Conservation (phyloP, 805 yeast genomes). For the Clavispora vitiphila region DNA sequence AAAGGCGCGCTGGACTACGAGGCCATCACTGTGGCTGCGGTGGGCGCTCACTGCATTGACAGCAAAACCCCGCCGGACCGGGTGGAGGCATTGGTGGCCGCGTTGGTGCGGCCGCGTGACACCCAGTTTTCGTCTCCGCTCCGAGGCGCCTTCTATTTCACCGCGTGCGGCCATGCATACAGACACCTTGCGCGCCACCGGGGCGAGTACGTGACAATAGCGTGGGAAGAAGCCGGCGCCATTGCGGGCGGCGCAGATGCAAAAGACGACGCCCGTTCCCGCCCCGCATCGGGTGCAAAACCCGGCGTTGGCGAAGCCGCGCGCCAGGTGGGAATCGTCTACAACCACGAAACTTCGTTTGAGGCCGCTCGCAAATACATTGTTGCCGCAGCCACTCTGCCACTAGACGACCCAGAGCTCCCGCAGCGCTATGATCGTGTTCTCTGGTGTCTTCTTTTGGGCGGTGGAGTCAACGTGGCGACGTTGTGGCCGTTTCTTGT, state of each 20-base stretch:
- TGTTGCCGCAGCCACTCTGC: slow-evolving; percentile 11
- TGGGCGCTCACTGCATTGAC: slow-evolving; percentile 5
- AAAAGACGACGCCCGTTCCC: no score
- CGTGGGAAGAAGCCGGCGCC: neutral
- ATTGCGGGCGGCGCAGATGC: no score
- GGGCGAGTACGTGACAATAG: neutral
- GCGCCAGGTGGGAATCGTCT: neutral
- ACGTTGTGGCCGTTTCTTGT: slow-evolving; percentile 7
- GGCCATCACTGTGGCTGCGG: slow-evolving; percentile 7
- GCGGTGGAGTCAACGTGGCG: slow-evolving; percentile 8
- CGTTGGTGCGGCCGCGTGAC: slow-evolving; percentile 1
- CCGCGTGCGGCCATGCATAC: slow-evolving; percentile 7
- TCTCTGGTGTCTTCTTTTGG: slow-evolving; percentile 13
- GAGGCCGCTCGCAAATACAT: slow-evolving; percentile 12
- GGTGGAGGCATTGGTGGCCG: neutral
- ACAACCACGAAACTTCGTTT: slow-evolving; percentile 2
- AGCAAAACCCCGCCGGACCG: neutral
- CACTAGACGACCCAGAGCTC: slow-evolving; percentile 10
- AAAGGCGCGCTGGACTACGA: slow-evolving; percentile 9
- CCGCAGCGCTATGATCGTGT: slow-evolving; percentile 10
- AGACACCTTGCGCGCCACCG: slow-evolving; percentile 5
- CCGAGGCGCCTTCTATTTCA: neutral
- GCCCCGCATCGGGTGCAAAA: no score
- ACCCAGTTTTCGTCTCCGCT: neutral
- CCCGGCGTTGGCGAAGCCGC: no score